A percentile compares a stretch with the other conserved stretches of the same genome.
Evolutionary conservation across 2,329 filamentous ascomycete species (phyloP).

Genomic region (Penicillium nordicum): DNA sequence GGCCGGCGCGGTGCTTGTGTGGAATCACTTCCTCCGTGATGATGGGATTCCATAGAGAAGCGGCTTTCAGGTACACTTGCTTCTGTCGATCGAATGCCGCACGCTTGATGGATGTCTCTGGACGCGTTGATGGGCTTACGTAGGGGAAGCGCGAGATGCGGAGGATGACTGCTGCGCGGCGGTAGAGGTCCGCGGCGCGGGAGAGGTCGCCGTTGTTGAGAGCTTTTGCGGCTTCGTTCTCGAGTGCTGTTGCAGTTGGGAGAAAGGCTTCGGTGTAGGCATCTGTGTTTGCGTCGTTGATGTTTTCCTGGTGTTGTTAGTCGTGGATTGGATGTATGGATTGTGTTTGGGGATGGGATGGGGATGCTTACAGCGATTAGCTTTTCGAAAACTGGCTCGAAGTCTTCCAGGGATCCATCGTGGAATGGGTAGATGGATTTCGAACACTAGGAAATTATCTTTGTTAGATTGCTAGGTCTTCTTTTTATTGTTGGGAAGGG

Average conservation of each 20-base stretch:
- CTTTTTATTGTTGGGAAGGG: background rate
- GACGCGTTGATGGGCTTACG: slow-evolving; percentile 24
- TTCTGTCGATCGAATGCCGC: slow-evolving; percentile 66
- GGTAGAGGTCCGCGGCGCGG: slow-evolving; percentile 60
- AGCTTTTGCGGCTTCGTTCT: slow-evolving; percentile 51
- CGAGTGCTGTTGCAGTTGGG: slow-evolving; percentile 58
- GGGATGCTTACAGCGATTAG: slow-evolving; percentile 51
- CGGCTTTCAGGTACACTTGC: slow-evolving; percentile 58
- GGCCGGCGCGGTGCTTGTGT: slow-evolving; percentile 50
- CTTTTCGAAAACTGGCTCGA: slow-evolving; percentile 64
- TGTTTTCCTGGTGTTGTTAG: slow-evolving; percentile 43
- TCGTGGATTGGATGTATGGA: background rate
- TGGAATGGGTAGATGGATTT: slow-evolving; percentile 72
- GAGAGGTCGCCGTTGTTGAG: slow-evolving; percentile 48
- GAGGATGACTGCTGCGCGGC: slow-evolving; percentile 70
- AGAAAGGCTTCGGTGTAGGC: slow-evolving; percentile 64
- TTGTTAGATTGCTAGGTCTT: slow-evolving; percentile 17
- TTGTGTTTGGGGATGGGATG: slow-evolving; percentile 1
- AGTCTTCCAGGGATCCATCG: slow-evolving; percentile 65
- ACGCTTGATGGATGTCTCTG: slow-evolving; percentile 49
- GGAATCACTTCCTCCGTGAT: slow-evolving; percentile 61
- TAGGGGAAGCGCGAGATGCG: slow-evolving; percentile 68
- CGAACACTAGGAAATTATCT: slow-evolving; percentile 38
- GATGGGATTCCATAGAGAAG: slow-evolving; percentile 53
- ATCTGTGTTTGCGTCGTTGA: slow-evolving; percentile 64